Evolutionary conservation across 441 rosid species (phyloP).

Genomic region (Hypseocharis bilobata): DNA sequence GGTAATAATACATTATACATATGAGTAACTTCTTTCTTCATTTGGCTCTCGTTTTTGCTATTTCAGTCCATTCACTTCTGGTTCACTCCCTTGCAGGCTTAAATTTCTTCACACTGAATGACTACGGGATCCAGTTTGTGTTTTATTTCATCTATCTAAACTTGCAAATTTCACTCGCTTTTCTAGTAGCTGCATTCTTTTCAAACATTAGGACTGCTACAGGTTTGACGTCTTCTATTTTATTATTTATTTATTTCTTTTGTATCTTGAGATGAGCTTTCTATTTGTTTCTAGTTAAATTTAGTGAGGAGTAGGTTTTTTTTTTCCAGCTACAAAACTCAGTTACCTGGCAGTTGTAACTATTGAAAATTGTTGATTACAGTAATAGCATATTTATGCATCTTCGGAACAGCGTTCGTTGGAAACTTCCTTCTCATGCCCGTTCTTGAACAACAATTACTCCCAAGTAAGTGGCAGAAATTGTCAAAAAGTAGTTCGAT

Average conservation of each 20-base stretch:
- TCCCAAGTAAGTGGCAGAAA: constrained; percentile 8
- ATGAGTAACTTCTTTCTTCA: background rate
- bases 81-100: constrained; percentile 12
- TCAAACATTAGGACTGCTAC: constrained; percentile 14
- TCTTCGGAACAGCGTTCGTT: constrained; percentile 10
- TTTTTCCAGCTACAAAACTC: no score
- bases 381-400: constrained; percentile 13
- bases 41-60: background rate
- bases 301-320: no score
- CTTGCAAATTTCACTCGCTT: constrained; percentile 19
- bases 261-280: no score
- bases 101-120: constrained; percentile 12
- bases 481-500: background rate
- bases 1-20: background rate
- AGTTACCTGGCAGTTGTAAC: background rate
- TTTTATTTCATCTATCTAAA: constrained; percentile 18
- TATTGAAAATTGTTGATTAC: background rate
- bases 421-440: background rate
- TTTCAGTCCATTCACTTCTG: background rate
- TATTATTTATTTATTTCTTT: no score
- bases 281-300: no score
- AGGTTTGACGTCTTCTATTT: constrained; percentile 1
- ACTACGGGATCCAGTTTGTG: constrained; percentile 10
- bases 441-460: background rate
- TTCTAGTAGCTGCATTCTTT: constrained; percentile 8